Evolutionary conservation across 148 eudicot genomes (phyloP).

Genomic region (Silene latifolia): DNA sequence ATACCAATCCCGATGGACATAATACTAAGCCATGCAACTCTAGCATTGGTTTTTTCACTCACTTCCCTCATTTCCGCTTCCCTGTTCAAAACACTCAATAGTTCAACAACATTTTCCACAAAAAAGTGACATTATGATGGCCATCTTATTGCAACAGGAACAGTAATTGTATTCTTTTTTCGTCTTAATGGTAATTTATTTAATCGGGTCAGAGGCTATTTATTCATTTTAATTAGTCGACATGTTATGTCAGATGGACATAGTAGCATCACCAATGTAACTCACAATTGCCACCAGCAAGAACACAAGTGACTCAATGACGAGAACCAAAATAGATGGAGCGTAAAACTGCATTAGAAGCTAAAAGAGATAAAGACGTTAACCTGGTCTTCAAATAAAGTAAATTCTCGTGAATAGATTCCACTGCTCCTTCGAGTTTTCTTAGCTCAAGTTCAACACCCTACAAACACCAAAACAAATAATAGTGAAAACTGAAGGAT

Average conservation of each 20-base stretch:
- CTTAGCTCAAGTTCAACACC: slow-evolving; percentile 73
- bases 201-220: too few species aligned
- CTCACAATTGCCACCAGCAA: too few species aligned
- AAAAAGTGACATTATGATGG: too few species aligned
- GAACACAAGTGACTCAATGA: background rate
- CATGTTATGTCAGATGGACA: background rate
- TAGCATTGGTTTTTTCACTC: slow-evolving; percentile 54
- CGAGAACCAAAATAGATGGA: background rate
- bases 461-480: slow-evolving; percentile 24
- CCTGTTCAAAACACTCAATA: slow-evolving; percentile 31
- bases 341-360: background rate
- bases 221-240: too few species aligned
- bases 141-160: too few species aligned
- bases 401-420: slow-evolving; percentile 58
- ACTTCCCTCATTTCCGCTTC: slow-evolving; percentile 73
- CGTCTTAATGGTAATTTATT: too few species aligned
- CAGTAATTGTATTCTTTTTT: too few species aligned
- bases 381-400: slow-evolving; percentile 49
- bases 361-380: background rate
- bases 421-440: slow-evolving; percentile 70
- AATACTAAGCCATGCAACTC: slow-evolving; percentile 69
- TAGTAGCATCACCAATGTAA: background rate
- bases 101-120: background rate
- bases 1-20: slow-evolving; percentile 64
- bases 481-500: background rate